phyloP scores from a whole-genome alignment of 129 eudicot genomes.

The Deinandra increscens region DNA sequence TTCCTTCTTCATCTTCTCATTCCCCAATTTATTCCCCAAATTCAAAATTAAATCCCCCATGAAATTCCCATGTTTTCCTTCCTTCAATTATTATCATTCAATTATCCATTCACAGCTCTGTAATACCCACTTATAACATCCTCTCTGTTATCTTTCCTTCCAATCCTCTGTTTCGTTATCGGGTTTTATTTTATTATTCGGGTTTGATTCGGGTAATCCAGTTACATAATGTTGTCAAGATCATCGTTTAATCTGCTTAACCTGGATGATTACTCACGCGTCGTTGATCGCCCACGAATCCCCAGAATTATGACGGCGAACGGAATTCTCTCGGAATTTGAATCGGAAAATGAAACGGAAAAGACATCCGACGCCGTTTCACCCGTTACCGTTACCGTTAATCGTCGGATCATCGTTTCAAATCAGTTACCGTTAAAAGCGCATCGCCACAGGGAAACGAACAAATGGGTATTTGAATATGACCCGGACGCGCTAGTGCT shows the following conservation, averaged over 20 bases:
- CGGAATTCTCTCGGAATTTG: constrained; percentile 61
- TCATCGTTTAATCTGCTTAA: constrained; percentile 68
- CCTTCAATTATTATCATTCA: background rate
- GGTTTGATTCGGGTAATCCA: too few relatives aligned
- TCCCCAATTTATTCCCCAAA: background rate
- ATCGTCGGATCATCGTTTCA: constrained; percentile 62
- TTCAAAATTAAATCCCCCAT: constrained; percentile 5
- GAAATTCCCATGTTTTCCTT: constrained; percentile 17
- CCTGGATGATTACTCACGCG: constrained; percentile 52
- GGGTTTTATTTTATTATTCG: too few relatives aligned
- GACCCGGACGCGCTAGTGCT: constrained; percentile 65
- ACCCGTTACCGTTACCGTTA: background rate
- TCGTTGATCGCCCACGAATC: constrained; percentile 49
- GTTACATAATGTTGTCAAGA: constrained; percentile 62
- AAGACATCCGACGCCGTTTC: constrained; percentile 35
- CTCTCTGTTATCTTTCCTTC: too few relatives aligned
- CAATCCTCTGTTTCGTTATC: too few relatives aligned
- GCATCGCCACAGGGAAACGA: constrained; percentile 14
- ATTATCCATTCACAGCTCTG: background rate
- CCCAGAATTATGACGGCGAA: constrained; percentile 55
- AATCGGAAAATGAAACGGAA: background rate
- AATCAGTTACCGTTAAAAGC: constrained; percentile 70
- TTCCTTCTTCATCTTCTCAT: constrained; percentile 36
- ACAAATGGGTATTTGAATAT: constrained; percentile 65
- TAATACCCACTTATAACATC: constrained; percentile 6